Evolutionary conservation across 78 protist species (phyloP).

Genomic region (Trichosphaerium sp.): DNA sequence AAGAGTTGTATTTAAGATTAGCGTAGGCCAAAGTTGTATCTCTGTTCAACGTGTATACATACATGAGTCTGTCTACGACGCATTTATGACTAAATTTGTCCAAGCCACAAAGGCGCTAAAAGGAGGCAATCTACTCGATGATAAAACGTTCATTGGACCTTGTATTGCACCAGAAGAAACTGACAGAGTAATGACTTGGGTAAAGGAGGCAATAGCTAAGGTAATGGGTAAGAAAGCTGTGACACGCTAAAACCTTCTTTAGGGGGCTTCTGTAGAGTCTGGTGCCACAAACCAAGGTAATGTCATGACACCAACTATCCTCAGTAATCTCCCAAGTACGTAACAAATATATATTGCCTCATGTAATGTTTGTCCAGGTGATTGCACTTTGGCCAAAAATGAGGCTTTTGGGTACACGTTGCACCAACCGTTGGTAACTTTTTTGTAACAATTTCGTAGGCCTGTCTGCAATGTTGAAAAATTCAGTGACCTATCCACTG

Average conservation of each 20-base stretch:
- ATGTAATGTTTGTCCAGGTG: too few relatives aligned
- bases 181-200: conserved; percentile 30
- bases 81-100: conserved; percentile 4
- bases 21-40: conserved; percentile 80
- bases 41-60: conserved; percentile 51
- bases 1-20: too few relatives aligned
- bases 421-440: too few relatives aligned
- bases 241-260: too few relatives aligned
- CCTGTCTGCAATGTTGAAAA: conserved; percentile 41
- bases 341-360: not conserved
- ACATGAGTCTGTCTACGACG: conserved; percentile 42
- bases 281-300: not conserved
- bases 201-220: not conserved
- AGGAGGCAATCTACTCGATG: conserved; percentile 55
- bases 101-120: conserved; percentile 2
- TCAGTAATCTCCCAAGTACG: conserved; percentile 17
- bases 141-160: conserved; percentile 56
- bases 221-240: too few relatives aligned
- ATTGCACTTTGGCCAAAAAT: too few relatives aligned
- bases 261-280: not conserved
- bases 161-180: conserved; percentile 58
- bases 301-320: conserved; percentile 36
- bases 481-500: conserved; percentile 43
- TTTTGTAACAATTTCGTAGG: conserved; percentile 58
- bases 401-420: too few relatives aligned